These are phyloP conservation scores for Clarireedia sp. DNA, from an alignment of 2,329 filamentous ascomycete species.

Conservation along the genomic window DNA sequence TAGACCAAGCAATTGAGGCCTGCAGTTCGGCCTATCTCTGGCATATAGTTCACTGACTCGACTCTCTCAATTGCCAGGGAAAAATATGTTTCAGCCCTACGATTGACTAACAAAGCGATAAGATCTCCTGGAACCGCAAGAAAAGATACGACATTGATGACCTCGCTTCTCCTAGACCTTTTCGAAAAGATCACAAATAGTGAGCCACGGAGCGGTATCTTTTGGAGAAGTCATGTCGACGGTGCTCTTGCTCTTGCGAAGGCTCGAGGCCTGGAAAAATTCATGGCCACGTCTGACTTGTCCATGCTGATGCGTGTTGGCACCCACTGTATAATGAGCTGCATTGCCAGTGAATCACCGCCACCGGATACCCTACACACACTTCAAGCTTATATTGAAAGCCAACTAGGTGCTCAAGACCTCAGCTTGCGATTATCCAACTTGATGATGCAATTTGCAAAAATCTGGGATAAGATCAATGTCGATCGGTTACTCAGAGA, in stretches of 20 bases:
- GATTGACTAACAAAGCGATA: background rate
- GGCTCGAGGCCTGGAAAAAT: background rate
- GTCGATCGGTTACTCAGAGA: background rate
- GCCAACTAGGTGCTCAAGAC: background rate
- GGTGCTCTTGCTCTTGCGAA: conserved; percentile 30
- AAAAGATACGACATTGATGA: conserved; percentile 4
- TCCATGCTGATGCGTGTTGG: conserved; percentile 2
- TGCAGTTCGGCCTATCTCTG: conserved; percentile 10
- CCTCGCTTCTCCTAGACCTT: conserved; percentile 9
- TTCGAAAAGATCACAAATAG: conserved; percentile 1
- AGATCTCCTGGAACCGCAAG: background rate
- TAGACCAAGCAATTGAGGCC: conserved; percentile 6
- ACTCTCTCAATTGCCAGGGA: background rate
- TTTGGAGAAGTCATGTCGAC: conserved; percentile 32
- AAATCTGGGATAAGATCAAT: background rate
- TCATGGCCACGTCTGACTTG: background rate
- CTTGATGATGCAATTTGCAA: conserved; percentile 8
- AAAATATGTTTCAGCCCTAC: conserved; percentile 5
- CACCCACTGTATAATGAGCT: conserved; percentile 5
- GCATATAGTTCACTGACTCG: background rate
- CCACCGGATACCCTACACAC: background rate
- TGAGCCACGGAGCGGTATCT: background rate
- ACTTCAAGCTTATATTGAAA: conserved; percentile 1
- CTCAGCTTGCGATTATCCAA: background rate
- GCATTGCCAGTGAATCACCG: background rate